Evolutionary conservation across 176 grass and related monocot species (phyloP), one percentile per base, ranked within the genome.

Genomic region (Zea luxurians): DNA sequence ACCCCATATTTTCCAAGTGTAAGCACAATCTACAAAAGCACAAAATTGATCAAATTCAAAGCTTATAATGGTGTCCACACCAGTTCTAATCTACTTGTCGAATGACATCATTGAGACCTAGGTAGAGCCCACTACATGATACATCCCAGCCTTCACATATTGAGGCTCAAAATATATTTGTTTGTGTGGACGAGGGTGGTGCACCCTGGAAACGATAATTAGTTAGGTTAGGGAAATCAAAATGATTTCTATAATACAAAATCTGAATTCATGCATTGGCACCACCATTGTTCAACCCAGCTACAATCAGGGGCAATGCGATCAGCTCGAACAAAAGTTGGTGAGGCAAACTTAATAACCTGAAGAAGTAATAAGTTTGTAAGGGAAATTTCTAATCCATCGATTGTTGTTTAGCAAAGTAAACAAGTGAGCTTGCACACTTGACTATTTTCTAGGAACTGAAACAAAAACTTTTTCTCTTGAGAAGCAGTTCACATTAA

Each of bases 1-100:
- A 93, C 94, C 13, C 89, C 94, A 70, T 97, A 97, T 88, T 91
- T 97, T 59, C 92, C 94, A 70, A 93, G 94, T 53, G 94, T 93
- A 78, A 93, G 81, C 36, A 97, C 94, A 91, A 97, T 97, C 94
- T 97, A 88, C 79, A 92, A 86, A 49, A 38, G 55, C 4, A 49
- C 66, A 86, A 62, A 55, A 27, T 81, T 46, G 10, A 16, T 13
- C 13, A 6, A 48, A 27, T 13, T 78, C 11, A 61, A 42, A 67
- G 62, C 11, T 61, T 17, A 3, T 34, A 82, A 73, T 73, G 44
- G 4, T 60, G 10, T 74, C 69, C 53, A 74, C 44, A 21, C 52
- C 55, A 54, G 61, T 46, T 78, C 3, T 44, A 68, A 76, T 61
- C 60, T 54, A 93, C 94, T 86, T 97, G 88, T 72, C 94, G 73